Conservation (phyloP, 805 yeast species). For the Candida golubevii region DNA sequence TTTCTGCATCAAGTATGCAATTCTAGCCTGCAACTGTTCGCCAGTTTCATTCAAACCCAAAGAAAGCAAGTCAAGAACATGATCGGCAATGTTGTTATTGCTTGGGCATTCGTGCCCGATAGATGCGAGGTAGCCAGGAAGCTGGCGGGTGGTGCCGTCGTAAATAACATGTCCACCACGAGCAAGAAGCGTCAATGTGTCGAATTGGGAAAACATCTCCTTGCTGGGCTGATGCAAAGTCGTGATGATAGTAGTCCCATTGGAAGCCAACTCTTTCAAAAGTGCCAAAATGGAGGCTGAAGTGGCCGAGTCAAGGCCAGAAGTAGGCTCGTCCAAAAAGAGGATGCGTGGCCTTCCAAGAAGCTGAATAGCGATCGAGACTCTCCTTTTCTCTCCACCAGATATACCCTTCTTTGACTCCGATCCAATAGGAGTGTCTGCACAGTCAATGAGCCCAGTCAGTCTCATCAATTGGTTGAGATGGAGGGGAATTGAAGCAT, state of each 20-base stretch:
- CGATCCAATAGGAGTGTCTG: conserved; percentile 53
- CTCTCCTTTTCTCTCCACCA: conserved; percentile 69
- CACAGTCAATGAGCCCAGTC: conserved; percentile 71
- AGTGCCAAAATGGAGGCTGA: conserved; percentile 64
- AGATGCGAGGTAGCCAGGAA: conserved; percentile 45
- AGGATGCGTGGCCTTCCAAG: conserved; percentile 67
- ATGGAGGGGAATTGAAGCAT: conserved; percentile 39
- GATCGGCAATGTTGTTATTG: conserved; percentile 69
- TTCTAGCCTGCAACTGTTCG: conserved; percentile 20
- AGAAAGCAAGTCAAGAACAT: conserved; percentile 65
- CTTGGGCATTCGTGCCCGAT: conserved; percentile 57
- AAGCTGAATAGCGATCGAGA: conserved; percentile 76
- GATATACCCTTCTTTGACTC: conserved; percentile 38
- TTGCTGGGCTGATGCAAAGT: conserved; percentile 85
- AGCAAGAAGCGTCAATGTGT: conserved; percentile 66
- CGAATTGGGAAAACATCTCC: conserved; percentile 60
- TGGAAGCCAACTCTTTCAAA: conserved; percentile 53
- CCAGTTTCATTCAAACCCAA: conserved; percentile 26
- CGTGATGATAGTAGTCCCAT: conserved; percentile 61
- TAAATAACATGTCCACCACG: conserved; percentile 70
- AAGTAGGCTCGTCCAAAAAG: conserved; percentile 83
- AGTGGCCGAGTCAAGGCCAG: conserved; percentile 80
- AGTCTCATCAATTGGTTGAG: conserved; percentile 59
- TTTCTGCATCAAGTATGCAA: conserved; percentile 21
- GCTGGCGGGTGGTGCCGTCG: conserved; percentile 49